phyloP scores from a whole-genome alignment of 1,284 basidiomycete genomes.

The Pseudozyma tsukubaensis region DNA sequence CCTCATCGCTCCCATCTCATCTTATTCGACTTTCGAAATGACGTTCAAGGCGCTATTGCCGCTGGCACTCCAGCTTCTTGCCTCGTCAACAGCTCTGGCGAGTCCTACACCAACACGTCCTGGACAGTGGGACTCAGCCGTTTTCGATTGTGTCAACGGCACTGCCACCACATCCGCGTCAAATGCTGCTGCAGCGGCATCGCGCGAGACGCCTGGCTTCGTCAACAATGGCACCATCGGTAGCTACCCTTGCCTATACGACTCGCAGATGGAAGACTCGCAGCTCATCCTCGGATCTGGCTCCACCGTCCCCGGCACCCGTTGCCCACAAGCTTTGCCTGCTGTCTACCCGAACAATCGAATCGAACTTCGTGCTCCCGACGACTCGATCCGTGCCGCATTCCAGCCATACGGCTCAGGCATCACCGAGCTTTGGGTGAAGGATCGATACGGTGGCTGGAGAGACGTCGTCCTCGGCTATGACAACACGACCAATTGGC shows the following conservation, averaged over 20 bases:
- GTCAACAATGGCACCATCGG: constrained; percentile 62
- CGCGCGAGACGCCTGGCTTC: constrained; percentile 51
- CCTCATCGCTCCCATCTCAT: neutral
- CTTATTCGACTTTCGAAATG: constrained; percentile 8
- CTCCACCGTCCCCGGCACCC: constrained; percentile 34
- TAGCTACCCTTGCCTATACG: constrained; percentile 43
- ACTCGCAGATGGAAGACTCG: constrained; percentile 31
- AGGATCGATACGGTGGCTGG: constrained; percentile 54
- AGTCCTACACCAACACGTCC: constrained; percentile 20
- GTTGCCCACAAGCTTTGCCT: constrained; percentile 37
- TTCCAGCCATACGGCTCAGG: constrained; percentile 59
- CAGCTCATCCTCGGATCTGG: constrained; percentile 35
- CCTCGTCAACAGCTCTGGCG: constrained; percentile 17
- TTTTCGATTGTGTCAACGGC: constrained; percentile 10
- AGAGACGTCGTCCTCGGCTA: constrained; percentile 59
- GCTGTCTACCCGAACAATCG: constrained; percentile 58
- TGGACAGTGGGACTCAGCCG: constrained; percentile 9
- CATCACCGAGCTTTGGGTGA: constrained; percentile 62
- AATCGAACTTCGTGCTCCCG: constrained; percentile 55
- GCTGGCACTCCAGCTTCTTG: constrained; percentile 41
- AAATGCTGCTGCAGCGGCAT: constrained; percentile 18
- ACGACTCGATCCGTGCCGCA: constrained; percentile 59
- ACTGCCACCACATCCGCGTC: constrained; percentile 7
- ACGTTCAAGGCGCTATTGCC: constrained; percentile 24
- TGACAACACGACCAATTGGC: constrained; percentile 66